Evolutionary conservation across 768 basidiomycete genomes (phyloP).

Genomic region (Rhodotorula toruloides): DNA sequence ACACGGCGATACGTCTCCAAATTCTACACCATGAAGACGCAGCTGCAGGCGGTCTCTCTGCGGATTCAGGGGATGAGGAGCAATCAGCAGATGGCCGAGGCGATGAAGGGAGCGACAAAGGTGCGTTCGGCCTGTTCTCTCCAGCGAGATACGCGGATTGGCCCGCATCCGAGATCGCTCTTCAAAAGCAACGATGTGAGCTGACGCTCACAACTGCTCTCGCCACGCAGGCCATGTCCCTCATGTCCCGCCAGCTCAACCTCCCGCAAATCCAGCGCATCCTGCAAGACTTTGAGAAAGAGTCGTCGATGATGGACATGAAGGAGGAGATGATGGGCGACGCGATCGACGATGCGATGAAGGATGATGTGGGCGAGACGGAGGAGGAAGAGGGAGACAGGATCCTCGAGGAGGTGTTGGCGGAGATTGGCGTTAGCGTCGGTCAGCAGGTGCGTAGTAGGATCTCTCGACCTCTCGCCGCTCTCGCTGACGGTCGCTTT

Average conservation of each 20-base stretch:
- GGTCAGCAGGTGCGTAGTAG: constrained; percentile 68
- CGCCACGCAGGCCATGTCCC: constrained; percentile 76
- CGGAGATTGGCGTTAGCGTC: constrained; percentile 89
- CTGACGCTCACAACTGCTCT: background rate
- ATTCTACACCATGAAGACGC: constrained; percentile 98
- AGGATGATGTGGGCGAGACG: constrained; percentile 67
- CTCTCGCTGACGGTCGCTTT: background rate
- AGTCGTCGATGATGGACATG: constrained; percentile 99
- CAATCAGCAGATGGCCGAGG: constrained; percentile 98
- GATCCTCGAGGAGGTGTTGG: constrained; percentile 89
- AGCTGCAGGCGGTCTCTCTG: constrained; percentile 89
- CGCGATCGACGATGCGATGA: constrained; percentile 91
- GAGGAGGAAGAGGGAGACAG: constrained; percentile 96
- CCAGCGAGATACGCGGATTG: background rate
- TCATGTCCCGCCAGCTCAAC: constrained; percentile 95
- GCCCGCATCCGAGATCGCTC: background rate
- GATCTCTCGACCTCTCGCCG: too few species aligned
- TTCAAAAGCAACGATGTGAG: background rate
- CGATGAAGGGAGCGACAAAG: constrained; percentile 95
- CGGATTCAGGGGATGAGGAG: constrained; percentile 93
- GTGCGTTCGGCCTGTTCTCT: constrained; percentile 52
- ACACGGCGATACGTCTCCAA: constrained; percentile 93
- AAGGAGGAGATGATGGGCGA: constrained; percentile 99
- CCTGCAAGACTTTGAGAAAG: constrained; percentile 97
- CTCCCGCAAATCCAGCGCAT: constrained; percentile 90